Evolutionary conservation across 202 grass and related monocot species (phyloP).

Genomic region (Cymbopogon flexuosus): DNA sequence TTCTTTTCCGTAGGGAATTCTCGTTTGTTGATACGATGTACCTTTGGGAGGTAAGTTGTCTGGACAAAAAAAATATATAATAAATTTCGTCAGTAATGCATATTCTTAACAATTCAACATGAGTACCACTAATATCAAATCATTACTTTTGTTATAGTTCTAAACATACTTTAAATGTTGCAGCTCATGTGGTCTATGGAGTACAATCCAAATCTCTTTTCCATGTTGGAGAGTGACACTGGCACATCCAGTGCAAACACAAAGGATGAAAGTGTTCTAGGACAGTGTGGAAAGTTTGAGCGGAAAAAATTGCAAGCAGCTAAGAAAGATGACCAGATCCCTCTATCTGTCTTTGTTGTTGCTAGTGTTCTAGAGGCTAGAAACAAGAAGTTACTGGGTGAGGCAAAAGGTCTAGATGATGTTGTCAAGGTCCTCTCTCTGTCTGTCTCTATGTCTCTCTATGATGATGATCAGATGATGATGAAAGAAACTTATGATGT

Average conservation of each 20-base stretch:
- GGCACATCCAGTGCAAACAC: conserved; percentile 20
- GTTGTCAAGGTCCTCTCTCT: conserved; percentile 69
- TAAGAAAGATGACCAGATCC: conserved; percentile 45
- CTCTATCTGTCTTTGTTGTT: conserved; percentile 78
- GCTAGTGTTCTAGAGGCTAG: conserved; percentile 82
- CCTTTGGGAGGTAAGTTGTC: conserved; percentile 91
- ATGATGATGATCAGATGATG: background rate
- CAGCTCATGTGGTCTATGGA: conserved; percentile 99
- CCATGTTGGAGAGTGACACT: conserved; percentile 52
- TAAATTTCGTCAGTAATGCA: background rate
- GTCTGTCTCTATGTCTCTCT: background rate
- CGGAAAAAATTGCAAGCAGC: conserved; percentile 48
- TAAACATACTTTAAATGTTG: conserved; percentile 34
- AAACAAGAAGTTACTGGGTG: conserved; percentile 58
- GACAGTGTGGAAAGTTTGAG: conserved; percentile 80
- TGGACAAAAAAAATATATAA: background rate
- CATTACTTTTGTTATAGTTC: conserved; percentile 5
- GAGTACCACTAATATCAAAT: background rate
- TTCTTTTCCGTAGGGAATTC: conserved; percentile 96
- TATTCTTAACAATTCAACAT: conserved; percentile 7
- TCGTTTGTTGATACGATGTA: conserved; percentile 95
- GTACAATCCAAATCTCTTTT: conserved; percentile 86
- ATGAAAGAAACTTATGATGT: conserved; percentile 32
- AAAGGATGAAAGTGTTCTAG: conserved; percentile 53
- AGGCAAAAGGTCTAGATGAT: conserved; percentile 91